Conservation (phyloP, 2,329 filamentous ascomycete genomes). For the Byssoonygena ceratinophila region DNA sequence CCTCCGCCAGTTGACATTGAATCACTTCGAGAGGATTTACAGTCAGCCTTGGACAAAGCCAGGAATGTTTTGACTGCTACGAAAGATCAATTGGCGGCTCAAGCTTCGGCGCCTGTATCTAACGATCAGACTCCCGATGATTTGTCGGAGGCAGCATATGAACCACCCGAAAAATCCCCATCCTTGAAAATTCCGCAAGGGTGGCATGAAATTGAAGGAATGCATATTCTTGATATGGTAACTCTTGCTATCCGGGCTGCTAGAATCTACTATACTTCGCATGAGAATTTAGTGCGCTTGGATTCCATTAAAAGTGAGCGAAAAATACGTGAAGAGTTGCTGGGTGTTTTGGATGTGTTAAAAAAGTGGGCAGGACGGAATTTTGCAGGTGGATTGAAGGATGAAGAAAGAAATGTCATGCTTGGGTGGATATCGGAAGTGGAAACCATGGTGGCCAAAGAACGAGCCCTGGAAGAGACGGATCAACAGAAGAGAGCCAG, state of each 20-base stretch:
- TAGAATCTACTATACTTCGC: conserved; percentile 91
- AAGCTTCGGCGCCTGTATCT: conserved; percentile 20
- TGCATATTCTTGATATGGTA: conserved; percentile 84
- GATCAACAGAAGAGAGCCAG: conserved; percentile 61
- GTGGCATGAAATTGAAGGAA: conserved; percentile 79
- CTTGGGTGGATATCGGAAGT: conserved; percentile 70
- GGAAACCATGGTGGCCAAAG: conserved; percentile 61
- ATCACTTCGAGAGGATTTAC: conserved; percentile 61
- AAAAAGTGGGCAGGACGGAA: conserved; percentile 83
- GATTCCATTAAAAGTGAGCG: conserved; percentile 82
- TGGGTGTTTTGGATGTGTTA: conserved; percentile 78
- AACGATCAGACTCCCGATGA: conserved; percentile 24
- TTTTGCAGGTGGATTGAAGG: conserved; percentile 70
- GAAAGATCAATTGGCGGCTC: conserved; percentile 26
- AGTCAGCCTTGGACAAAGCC: conserved; percentile 59
- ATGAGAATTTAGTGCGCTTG: conserved; percentile 74
- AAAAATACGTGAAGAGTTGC: conserved; percentile 69
- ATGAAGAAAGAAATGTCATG: conserved; percentile 67
- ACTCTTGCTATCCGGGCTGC: conserved; percentile 92
- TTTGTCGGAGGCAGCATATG: conserved; percentile 29
- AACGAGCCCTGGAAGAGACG: conserved; percentile 64
- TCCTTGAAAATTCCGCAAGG: conserved; percentile 41
- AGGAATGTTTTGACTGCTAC: conserved; percentile 51
- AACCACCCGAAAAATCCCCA: conserved; percentile 21
- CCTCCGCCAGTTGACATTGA: conserved; percentile 73